phyloP scores from a whole-genome alignment of 495 filamentous ascomycete species.

The Cairneyella variabilis region DNA sequence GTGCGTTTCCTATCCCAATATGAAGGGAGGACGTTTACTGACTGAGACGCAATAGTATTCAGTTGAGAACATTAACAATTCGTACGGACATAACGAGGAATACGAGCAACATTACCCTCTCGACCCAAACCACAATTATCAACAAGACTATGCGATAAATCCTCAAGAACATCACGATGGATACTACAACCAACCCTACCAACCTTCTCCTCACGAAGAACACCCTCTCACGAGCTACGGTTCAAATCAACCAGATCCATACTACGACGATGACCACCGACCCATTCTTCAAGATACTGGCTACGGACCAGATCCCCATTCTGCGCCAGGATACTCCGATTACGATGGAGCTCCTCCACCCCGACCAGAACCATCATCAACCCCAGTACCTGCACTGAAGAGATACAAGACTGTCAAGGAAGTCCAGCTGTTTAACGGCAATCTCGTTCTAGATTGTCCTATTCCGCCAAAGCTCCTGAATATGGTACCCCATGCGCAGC shows the following conservation, averaged over 20 bases:
- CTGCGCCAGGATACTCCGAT: slow-evolving; percentile 24
- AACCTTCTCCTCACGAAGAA: slow-evolving; percentile 58
- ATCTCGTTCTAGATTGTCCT: slow-evolving; percentile 95
- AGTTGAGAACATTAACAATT: slow-evolving; percentile 68
- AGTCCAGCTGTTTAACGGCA: slow-evolving; percentile 93
- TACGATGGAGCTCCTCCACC: slow-evolving; percentile 27
- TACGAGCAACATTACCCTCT: slow-evolving; percentile 49
- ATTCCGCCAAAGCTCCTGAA: slow-evolving; percentile 85
- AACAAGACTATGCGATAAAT: slow-evolving; percentile 67
- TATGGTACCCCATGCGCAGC: slow-evolving; percentile 74
- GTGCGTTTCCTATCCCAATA: slow-evolving; percentile 39
- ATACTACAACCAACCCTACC: slow-evolving; percentile 80
- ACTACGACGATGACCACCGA: slow-evolving; percentile 36
- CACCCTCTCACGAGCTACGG: slow-evolving; percentile 18
- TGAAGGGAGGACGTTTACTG: background rate
- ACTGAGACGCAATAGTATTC: slow-evolving; percentile 56
- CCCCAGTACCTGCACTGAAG: slow-evolving; percentile 62
- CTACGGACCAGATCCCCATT: slow-evolving; percentile 47
- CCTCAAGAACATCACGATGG: slow-evolving; percentile 82
- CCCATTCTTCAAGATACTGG: slow-evolving; percentile 45
- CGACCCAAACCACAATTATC: slow-evolving; percentile 40
- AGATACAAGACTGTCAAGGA: slow-evolving; percentile 99
- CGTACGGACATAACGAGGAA: slow-evolving; percentile 64
- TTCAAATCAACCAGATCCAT: slow-evolving; percentile 7
- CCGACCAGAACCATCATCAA: slow-evolving; percentile 50